Percentiles rank a stretch among this genome's conserved stretches.
phyloP scores from a whole-genome alignment of 352 stramenopile genomes.

The Pythium dissotocum region DNA sequence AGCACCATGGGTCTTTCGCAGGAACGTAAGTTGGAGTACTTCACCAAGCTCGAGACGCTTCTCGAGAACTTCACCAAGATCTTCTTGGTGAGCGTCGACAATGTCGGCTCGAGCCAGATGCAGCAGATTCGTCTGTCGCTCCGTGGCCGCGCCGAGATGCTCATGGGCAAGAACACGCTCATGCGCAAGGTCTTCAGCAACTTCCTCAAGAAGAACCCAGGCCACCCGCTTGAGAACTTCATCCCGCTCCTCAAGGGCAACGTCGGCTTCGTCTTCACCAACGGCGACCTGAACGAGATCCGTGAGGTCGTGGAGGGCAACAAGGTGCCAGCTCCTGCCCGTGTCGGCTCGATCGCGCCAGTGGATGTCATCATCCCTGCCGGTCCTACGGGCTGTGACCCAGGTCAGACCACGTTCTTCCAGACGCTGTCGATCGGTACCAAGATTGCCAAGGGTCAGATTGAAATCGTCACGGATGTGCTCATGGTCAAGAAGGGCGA shows the following conservation, averaged over 20 bases:
- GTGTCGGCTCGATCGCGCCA: conserved; percentile 95
- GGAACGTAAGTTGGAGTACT: conserved; percentile 99
- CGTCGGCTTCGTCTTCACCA: conserved; percentile 99
- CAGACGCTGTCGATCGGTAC: conserved; percentile 98
- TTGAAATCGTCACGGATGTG: conserved; percentile 99
- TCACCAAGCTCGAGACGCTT: conserved; percentile 94
- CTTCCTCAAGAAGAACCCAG: conserved; percentile 97
- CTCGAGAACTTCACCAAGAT: conserved; percentile 97
- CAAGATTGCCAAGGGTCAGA: conserved; percentile 99
- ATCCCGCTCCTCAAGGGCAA: conserved; percentile 94
- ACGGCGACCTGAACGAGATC: conserved; percentile 94
- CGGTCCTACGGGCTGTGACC: conserved; percentile 98
- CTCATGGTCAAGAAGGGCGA: conserved; percentile 95
- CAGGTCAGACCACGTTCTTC: conserved; percentile 99
- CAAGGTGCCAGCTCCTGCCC: conserved; percentile 95
- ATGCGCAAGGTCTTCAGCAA: conserved; percentile 98
- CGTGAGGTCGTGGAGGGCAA: conserved; percentile 88
- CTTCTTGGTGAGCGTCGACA: conserved; percentile 98
- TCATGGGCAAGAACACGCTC: conserved; percentile 99
- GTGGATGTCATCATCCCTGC: conserved; percentile 96
- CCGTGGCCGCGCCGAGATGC: conserved; percentile 93
- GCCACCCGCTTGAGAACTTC: conserved; percentile 91
- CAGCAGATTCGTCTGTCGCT: conserved; percentile 97
- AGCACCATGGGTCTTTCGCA: conserved; percentile 93
- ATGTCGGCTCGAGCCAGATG: conserved; percentile 99